These are phyloP conservation scores for Torulaspora indica DNA, from an alignment of 805 yeast species.

Conservation along the genomic window DNA sequence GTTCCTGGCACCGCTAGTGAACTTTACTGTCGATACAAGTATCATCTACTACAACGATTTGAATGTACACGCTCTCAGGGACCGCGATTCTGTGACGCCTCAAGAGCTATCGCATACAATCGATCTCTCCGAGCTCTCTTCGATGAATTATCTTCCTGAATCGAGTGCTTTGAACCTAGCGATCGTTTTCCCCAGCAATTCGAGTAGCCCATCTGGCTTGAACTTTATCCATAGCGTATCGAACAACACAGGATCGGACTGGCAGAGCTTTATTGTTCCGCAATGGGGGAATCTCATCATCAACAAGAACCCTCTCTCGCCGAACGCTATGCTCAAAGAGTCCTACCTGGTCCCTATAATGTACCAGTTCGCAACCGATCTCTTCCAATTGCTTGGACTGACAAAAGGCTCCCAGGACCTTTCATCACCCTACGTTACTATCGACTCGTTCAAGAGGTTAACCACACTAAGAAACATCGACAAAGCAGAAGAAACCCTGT, in stretches of 20 bases:
- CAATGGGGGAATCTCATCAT: constrained; percentile 15
- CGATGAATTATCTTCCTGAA: constrained; percentile 49
- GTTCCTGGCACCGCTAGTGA: constrained; percentile 51
- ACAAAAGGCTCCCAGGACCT: constrained; percentile 47
- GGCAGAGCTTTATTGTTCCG: constrained; percentile 48
- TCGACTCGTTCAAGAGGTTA: constrained; percentile 62
- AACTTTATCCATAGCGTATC: constrained; percentile 17
- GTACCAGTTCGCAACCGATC: constrained; percentile 68
- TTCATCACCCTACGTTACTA: constrained; percentile 50
- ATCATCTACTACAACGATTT: constrained; percentile 55
- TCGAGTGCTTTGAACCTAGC: constrained; percentile 68
- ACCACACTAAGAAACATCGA: constrained; percentile 55
- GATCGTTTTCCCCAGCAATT: constrained; percentile 38
- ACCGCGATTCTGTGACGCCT: constrained; percentile 35
- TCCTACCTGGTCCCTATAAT: constrained; percentile 47
- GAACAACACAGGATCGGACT: constrained; percentile 8
- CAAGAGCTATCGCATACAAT: constrained; percentile 67
- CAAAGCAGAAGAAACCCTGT: constrained; percentile 62
- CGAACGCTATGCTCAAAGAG: constrained; percentile 9
- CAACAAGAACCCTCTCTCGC: constrained; percentile 12
- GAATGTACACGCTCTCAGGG: constrained; percentile 30
- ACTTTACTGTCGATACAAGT: constrained; percentile 75
- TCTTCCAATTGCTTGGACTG: constrained; percentile 68
- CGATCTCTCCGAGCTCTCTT: constrained; percentile 70
- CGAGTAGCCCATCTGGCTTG: constrained; percentile 41